These are phyloP conservation scores for Rhytidiadelphus loreus DNA, from an alignment of 225 moss, liverwort and hornwort species.

Conservation along the genomic window DNA sequence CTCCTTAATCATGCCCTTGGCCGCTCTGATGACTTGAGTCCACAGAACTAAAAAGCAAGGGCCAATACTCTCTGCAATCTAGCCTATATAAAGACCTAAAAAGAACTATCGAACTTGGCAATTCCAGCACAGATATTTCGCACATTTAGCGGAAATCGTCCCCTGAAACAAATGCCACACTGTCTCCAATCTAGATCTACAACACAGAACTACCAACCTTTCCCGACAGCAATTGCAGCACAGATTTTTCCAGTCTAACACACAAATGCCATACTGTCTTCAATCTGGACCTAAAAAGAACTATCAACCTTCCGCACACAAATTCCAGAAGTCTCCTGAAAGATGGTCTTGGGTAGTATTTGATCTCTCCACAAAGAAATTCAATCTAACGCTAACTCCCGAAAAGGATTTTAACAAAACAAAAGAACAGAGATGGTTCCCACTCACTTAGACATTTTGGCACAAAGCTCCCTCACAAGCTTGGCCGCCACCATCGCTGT, in stretches of 20 bases:
- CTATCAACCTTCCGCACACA: neutral
- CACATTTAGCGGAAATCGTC: neutral
- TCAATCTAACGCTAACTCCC: neutral
- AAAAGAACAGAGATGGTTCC: neutral
- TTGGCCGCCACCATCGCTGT: constrained; percentile 99
- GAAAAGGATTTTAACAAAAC: neutral
- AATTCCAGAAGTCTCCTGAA: neutral
- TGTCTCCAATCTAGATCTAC: no score
- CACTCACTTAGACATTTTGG: constrained; percentile 78
- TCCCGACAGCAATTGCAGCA: neutral
- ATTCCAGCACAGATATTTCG: neutral
- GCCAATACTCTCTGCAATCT: neutral
- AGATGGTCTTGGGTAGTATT: neutral
- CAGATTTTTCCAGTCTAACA: neutral
- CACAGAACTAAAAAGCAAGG: neutral
- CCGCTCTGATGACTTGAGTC: neutral
- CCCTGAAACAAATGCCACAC: neutral
- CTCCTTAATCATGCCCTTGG: neutral
- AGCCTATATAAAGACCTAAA: neutral
- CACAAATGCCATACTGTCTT: neutral
- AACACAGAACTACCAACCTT: neutral
- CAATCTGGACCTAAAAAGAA: neutral
- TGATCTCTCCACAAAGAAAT: neutral
- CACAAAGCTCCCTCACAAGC: constrained; percentile 87
- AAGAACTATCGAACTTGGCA: neutral